Evolutionary conservation across 2,329 filamentous ascomycete species (phyloP).

Genomic region (Claviceps africana): DNA sequence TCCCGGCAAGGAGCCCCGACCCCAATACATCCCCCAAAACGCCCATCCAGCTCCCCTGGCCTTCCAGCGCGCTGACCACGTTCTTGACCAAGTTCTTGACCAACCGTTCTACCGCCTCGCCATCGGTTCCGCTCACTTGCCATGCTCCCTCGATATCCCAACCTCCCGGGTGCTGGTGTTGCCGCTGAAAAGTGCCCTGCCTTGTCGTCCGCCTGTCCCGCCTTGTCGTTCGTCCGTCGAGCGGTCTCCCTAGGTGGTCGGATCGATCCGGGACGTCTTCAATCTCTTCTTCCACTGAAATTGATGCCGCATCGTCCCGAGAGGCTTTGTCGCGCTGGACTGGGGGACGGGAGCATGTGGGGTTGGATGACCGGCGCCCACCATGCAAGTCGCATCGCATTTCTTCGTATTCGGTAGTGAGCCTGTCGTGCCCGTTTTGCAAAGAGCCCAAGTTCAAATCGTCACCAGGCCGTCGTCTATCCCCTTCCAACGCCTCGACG

Average conservation of each 20-base stretch:
- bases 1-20: constrained; percentile 8
- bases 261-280: constrained; percentile 35
- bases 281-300: constrained; percentile 24
- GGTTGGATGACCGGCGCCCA: constrained; percentile 19
- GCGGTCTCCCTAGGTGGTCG: constrained; percentile 27
- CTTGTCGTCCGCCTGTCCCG: constrained; percentile 20
- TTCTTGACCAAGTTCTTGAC: constrained; percentile 14
- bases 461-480: constrained; percentile 7
- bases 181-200: constrained; percentile 29
- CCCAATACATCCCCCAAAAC: constrained; percentile 19
- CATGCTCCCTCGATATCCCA: constrained; percentile 28
- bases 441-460: constrained; percentile 8
- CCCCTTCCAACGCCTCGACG: constrained; percentile 12
- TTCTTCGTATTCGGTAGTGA: not conserved
- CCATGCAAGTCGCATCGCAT: constrained; percentile 9
- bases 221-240: constrained; percentile 15
- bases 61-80: constrained; percentile 17
- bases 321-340: constrained; percentile 8
- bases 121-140: constrained; percentile 31
- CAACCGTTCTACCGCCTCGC: constrained; percentile 24
- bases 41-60: constrained; percentile 17
- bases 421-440: constrained; percentile 8
- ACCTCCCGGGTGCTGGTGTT: constrained; percentile 17
- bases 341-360: constrained; percentile 19
- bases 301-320: constrained; percentile 8